Evolutionary conservation across 73 alveolate genomes (phyloP).

Genomic region (Paramecium bursaria): DNA sequence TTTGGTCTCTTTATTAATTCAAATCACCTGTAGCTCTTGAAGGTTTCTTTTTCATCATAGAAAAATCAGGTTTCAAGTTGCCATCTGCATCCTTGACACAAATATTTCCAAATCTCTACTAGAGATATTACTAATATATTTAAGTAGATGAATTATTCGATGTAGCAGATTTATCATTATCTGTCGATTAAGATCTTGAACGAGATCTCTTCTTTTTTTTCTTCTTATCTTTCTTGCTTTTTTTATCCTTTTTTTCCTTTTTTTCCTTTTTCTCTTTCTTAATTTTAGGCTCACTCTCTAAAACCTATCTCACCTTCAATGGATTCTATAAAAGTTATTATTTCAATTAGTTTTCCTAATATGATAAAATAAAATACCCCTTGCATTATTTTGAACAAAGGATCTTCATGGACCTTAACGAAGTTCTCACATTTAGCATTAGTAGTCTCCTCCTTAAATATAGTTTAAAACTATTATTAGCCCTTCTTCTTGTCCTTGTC

Average conservation of each 20-base stretch:
- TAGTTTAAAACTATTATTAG: constrained; percentile 42
- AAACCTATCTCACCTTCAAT: constrained; percentile 26
- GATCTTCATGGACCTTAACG: constrained; percentile 64
- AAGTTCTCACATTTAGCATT: constrained; percentile 66
- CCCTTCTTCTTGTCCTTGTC: neutral
- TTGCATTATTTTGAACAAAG: constrained; percentile 67
- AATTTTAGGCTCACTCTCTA: constrained; percentile 51
- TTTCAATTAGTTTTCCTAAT: constrained; percentile 54
- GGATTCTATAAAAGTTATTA: constrained; percentile 55
- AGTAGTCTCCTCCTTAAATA: constrained; percentile 58
- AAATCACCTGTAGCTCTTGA: too few relatives aligned
- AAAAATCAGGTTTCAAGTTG: constrained; percentile 11
- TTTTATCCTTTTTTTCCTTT: constrained; percentile 56
- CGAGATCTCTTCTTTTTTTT: constrained; percentile 40
- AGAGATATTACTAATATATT: neutral
- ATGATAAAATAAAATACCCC: constrained; percentile 1
- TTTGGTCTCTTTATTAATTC: too few relatives aligned
- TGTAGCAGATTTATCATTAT: neutral
- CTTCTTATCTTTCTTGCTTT: constrained; percentile 45
- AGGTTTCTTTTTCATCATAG: constrained; percentile 8
- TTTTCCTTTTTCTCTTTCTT: constrained; percentile 63
- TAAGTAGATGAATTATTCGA: neutral
- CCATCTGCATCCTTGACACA: constrained; percentile 26
- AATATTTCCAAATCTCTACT: constrained; percentile 11
- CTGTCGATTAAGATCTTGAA: constrained; percentile 23